Evolutionary conservation across 352 stramenopile species (phyloP).

Genomic region (Thalassiosira mediterranea): DNA sequence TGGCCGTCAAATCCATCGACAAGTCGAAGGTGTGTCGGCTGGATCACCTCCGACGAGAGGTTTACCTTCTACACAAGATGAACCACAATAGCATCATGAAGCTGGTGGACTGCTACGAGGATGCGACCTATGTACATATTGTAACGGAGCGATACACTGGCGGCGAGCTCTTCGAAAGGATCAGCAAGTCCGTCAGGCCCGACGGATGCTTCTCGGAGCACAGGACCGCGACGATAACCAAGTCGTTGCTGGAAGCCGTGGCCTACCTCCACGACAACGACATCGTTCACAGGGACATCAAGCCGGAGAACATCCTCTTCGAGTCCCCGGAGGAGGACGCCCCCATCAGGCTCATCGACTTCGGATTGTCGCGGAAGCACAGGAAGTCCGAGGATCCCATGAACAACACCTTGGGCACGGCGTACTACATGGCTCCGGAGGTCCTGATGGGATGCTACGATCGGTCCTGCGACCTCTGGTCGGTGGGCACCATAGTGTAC

Average conservation of each 20-base stretch:
- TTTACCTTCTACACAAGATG: constrained; percentile 82
- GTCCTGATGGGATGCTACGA: constrained; percentile 89
- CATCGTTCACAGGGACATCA: constrained; percentile 94
- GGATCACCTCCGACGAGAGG: constrained; percentile 92
- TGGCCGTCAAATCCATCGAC: constrained; percentile 98
- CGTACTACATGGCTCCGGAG: constrained; percentile 88
- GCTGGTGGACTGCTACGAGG: constrained; percentile 96
- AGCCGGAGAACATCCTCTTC: constrained; percentile 97
- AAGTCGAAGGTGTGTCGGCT: constrained; percentile 95
- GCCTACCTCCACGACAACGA: constrained; percentile 96
- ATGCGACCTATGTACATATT: constrained; percentile 95
- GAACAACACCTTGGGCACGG: constrained; percentile 81
- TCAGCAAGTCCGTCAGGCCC: constrained; percentile 87
- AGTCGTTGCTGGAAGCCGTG: constrained; percentile 93
- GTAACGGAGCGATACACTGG: constrained; percentile 97
- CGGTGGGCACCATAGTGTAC: constrained; percentile 86
- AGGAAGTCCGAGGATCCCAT: constrained; percentile 70
- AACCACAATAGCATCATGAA: constrained; percentile 98
- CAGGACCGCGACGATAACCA: constrained; percentile 92
- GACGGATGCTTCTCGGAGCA: constrained; percentile 94
- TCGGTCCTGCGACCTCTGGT: constrained; percentile 96
- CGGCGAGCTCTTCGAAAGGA: constrained; percentile 90
- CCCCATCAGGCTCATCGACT: constrained; percentile 93
- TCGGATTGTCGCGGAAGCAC: constrained; percentile 76
- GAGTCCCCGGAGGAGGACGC: constrained; percentile 88